Evolutionary conservation across 2,329 filamentous ascomycete species (phyloP).

Genomic region (Corinectria fuckeliana): DNA sequence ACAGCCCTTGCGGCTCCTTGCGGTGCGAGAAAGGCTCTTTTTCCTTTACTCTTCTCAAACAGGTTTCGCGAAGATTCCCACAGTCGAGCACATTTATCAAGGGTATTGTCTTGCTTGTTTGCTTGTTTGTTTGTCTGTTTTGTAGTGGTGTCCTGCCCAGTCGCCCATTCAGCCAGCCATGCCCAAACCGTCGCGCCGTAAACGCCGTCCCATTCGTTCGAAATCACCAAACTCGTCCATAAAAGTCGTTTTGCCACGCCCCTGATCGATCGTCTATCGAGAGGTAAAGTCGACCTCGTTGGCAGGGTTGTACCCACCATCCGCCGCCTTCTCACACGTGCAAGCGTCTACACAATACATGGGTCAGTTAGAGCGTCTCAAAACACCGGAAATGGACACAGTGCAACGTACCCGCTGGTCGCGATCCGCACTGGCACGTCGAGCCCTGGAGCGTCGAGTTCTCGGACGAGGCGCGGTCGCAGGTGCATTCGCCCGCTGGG

Average conservation of each 20-base stretch:
- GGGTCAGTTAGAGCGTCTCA: conserved; percentile 22
- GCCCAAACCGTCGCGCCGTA: conserved; percentile 4
- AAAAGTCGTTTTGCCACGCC: conserved; percentile 1
- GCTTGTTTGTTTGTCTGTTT: background rate
- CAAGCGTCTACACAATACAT: conserved; percentile 61
- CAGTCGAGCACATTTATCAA: background rate
- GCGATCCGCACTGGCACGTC: conserved; percentile 79
- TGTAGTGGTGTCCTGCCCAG: background rate
- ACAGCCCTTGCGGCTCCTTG: too few relatives aligned
- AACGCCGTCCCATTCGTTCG: conserved; percentile 26
- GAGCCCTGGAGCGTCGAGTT: conserved; percentile 67
- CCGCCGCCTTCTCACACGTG: conserved; percentile 80
- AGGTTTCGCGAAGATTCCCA: background rate
- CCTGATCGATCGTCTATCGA: conserved; percentile 36
- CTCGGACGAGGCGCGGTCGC: conserved; percentile 73
- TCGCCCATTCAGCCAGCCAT: too few relatives aligned
- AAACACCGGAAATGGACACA: background rate
- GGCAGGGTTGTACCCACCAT: conserved; percentile 64
- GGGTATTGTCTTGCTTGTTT: background rate
- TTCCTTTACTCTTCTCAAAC: background rate
- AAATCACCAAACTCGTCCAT: background rate
- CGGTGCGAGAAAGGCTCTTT: background rate
- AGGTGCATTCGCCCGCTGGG: conserved; percentile 81
- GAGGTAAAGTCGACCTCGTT: conserved; percentile 91
- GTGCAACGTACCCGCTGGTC: conserved; percentile 67